These are phyloP conservation scores for Alloascoidea hylecoeti DNA, from an alignment of 805 yeast species.

Conservation along the genomic window DNA sequence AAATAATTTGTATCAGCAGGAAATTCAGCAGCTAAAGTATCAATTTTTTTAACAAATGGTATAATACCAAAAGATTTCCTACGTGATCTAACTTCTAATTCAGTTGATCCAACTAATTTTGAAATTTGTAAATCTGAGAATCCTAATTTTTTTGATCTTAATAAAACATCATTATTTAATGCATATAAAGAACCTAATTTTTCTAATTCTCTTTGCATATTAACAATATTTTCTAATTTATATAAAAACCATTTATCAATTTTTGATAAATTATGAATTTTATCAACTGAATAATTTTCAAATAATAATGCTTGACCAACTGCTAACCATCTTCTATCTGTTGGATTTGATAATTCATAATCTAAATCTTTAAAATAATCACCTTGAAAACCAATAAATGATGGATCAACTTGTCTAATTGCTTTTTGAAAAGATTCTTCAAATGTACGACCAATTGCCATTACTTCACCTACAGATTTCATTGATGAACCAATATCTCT, in stretches of 20 bases:
- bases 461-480: conserved; percentile 99
- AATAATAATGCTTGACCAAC: conserved; percentile 94
- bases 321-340: conserved; percentile 95
- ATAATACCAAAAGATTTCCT: conserved; percentile 70
- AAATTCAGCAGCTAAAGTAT: conserved; percentile 96
- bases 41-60: conserved; percentile 94
- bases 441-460: conserved; percentile 96
- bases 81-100: conserved; percentile 67
- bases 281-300: conserved; percentile 83
- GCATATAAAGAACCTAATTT: conserved; percentile 39
- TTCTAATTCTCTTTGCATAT: conserved; percentile 74
- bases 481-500: conserved; percentile 89
- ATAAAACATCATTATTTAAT: conserved; percentile 54
- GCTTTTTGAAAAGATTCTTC: conserved; percentile 98
- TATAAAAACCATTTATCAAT: conserved; percentile 93
- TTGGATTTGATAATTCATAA: conserved; percentile 66
- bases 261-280: conserved; percentile 81
- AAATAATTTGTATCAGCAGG: conserved; percentile 94
- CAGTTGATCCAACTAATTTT: conserved; percentile 53
- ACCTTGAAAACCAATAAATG: conserved; percentile 85
- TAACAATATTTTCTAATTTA: conserved; percentile 87
- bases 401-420: conserved; percentile 88
- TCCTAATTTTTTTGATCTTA: conserved; percentile 83
- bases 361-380: conserved; percentile 62
- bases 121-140: conserved; percentile 94